Conservation (phyloP, 192 early-diverging fungal genomes). For the Linnemannia hyalina region DNA sequence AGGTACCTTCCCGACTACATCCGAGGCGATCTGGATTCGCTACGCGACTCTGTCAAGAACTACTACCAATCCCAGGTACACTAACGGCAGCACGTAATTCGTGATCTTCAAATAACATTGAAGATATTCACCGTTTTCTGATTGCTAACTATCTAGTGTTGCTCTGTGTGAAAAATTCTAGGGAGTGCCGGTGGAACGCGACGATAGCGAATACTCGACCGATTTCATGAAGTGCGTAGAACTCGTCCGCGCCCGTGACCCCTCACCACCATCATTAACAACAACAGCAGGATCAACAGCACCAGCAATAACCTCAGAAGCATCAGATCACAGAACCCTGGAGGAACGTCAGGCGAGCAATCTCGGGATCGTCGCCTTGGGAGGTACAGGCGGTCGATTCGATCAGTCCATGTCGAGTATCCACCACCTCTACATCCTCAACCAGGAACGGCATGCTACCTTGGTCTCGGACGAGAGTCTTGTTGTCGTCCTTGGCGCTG, state of each 20-base stretch:
- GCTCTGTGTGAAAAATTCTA: constrained; percentile 7
- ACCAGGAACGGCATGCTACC: constrained; percentile 70
- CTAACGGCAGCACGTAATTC: too few species aligned
- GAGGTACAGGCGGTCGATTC: constrained; percentile 88
- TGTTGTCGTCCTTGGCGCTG: constrained; percentile 75
- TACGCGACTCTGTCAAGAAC: constrained; percentile 66
- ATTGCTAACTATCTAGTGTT: too few species aligned
- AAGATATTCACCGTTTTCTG: too few species aligned
- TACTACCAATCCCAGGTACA: constrained; percentile 74
- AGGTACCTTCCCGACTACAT: constrained; percentile 85
- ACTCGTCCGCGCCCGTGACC: constrained; percentile 56
- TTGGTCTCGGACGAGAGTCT: constrained; percentile 83
- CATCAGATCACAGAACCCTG: background rate
- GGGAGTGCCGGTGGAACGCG: constrained; percentile 67
- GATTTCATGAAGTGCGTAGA: constrained; percentile 93
- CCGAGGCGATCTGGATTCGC: constrained; percentile 90
- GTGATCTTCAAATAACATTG: too few species aligned
- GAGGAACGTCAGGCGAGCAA: constrained; percentile 23
- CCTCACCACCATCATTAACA: background rate
- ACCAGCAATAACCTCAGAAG: background rate
- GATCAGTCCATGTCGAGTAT: constrained; percentile 91
- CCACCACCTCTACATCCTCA: constrained; percentile 75
- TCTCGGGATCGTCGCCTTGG: constrained; percentile 76
- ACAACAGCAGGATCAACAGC: background rate
- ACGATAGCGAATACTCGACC: constrained; percentile 72